A percentile compares a stretch with the other conserved stretches of the same genome.
Conservation (phyloP, 768 basidiomycete genomes). For the Boletus speciosus region DNA sequence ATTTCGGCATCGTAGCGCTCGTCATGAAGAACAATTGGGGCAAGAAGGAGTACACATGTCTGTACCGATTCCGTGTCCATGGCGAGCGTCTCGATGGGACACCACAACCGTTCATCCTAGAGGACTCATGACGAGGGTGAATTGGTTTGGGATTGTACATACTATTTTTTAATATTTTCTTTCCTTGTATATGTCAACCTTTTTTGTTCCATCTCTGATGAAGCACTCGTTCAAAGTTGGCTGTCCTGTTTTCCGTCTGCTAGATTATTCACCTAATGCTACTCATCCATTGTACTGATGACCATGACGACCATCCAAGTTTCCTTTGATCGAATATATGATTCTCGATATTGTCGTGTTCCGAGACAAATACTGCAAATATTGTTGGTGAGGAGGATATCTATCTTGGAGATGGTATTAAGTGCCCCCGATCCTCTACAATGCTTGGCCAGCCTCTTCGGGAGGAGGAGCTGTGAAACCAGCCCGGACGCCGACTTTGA, state of each 20-base stretch:
- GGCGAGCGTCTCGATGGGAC: slow-evolving; percentile 50
- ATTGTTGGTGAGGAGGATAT: background rate
- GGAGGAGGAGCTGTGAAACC: background rate
- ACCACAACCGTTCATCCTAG: slow-evolving; percentile 34
- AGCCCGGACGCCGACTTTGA: slow-evolving; percentile 43
- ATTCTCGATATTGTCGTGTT: background rate
- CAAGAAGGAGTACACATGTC: slow-evolving; percentile 74
- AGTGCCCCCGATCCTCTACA: slow-evolving; percentile 4
- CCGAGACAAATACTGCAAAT: background rate
- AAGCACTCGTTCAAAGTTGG: slow-evolving; percentile 5
- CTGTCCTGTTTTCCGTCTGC: slow-evolving; percentile 3
- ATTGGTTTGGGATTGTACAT: slow-evolving; percentile 6
- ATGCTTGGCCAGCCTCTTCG: slow-evolving; percentile 4
- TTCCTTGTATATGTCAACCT: background rate
- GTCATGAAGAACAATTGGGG: slow-evolving; percentile 88
- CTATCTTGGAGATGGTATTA: background rate
- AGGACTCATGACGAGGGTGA: slow-evolving; percentile 13
- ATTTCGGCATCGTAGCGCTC: slow-evolving; percentile 83
- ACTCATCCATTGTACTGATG: slow-evolving; percentile 21
- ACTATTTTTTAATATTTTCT: slow-evolving; percentile 1
- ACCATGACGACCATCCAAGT: slow-evolving; percentile 22
- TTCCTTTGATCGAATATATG: background rate
- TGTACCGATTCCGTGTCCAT: slow-evolving; percentile 84
- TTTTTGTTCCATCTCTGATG: background rate
- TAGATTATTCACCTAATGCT: slow-evolving; percentile 26